These are phyloP conservation scores for Lepidium didymum DNA, from an alignment of 345 rosid species.

Conservation along the genomic window DNA sequence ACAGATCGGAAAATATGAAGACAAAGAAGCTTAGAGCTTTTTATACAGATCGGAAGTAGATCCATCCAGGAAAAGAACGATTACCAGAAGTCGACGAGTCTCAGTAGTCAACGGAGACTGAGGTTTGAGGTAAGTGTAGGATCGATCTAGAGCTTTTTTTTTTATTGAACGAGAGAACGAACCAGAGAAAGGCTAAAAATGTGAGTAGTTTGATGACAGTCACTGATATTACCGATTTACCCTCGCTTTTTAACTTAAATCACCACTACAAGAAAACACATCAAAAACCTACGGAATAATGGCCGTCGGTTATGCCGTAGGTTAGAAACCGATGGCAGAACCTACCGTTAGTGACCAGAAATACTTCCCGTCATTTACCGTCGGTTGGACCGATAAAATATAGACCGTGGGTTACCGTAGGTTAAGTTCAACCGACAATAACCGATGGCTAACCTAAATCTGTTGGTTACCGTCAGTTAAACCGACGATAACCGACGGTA, in stretches of 20 bases:
- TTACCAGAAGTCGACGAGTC: conserved; percentile 17
- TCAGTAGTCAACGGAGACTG: conserved; percentile 32
- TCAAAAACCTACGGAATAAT: no score
- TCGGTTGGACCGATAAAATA: no score
- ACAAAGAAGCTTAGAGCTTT: neutral
- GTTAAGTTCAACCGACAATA: no score
- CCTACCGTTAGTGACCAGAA: no score
- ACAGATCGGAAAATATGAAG: neutral
- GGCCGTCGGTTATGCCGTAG: no score
- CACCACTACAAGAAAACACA: no score
- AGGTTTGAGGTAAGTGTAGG: conserved; percentile 10
- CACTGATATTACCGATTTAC: neutral
- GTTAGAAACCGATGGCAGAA: no score
- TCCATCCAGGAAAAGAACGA: neutral
- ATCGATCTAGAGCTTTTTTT: conserved; percentile 21
- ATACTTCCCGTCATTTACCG: no score
- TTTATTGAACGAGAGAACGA: neutral
- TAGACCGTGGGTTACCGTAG: no score
- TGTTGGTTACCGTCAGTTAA: no score
- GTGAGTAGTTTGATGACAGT: conserved; percentile 6
- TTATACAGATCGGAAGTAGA: conserved; percentile 9
- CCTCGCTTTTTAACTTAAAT: neutral
- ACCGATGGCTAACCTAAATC: no score
- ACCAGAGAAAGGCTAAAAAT: neutral
- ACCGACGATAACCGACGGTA: no score